Conservation (phyloP, 805 yeast genomes). For the Deakozyma indianensis region DNA sequence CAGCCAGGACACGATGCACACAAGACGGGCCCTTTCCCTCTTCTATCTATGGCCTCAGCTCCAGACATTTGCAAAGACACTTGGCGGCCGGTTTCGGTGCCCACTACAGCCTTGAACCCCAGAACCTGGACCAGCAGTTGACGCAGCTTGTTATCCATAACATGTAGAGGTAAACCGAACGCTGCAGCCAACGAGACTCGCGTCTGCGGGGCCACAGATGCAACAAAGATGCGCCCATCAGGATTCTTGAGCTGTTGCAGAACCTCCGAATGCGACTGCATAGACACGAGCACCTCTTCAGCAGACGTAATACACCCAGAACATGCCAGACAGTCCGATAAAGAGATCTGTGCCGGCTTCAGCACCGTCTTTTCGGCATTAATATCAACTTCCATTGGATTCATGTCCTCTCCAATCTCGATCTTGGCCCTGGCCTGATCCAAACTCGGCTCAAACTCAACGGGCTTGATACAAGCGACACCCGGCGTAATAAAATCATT, state of each 20-base stretch:
- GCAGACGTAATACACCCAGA: slow-evolving; percentile 95
- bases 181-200: slow-evolving; percentile 72
- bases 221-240: slow-evolving; percentile 37
- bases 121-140: slow-evolving; percentile 43
- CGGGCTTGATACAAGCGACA: slow-evolving; percentile 87
- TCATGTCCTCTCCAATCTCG: slow-evolving; percentile 42
- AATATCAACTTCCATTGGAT: slow-evolving; percentile 53
- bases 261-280: slow-evolving; percentile 77
- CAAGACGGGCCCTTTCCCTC: slow-evolving; percentile 33
- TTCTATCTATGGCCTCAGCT: slow-evolving; percentile 23
- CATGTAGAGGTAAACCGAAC: slow-evolving; percentile 33
- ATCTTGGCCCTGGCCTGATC: slow-evolving; percentile 33
- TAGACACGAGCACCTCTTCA: slow-evolving; percentile 84
- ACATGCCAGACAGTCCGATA: slow-evolving; percentile 91
- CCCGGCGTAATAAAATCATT: slow-evolving; percentile 94
- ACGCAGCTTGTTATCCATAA: slow-evolving; percentile 47
- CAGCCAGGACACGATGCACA: slow-evolving; percentile 89
- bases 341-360: slow-evolving; percentile 72
- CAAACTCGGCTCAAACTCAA: slow-evolving; percentile 27
- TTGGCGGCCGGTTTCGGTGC: slow-evolving; percentile 70
- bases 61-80: slow-evolving; percentile 41
- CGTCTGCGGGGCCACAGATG: slow-evolving; percentile 75
- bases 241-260: slow-evolving; percentile 35
- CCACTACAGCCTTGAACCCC: slow-evolving; percentile 64
- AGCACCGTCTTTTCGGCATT: slow-evolving; percentile 35